These are phyloP conservation scores for Voacanga thouarsii DNA, from an alignment of 257 asterid genomes.

Conservation along the genomic window DNA sequence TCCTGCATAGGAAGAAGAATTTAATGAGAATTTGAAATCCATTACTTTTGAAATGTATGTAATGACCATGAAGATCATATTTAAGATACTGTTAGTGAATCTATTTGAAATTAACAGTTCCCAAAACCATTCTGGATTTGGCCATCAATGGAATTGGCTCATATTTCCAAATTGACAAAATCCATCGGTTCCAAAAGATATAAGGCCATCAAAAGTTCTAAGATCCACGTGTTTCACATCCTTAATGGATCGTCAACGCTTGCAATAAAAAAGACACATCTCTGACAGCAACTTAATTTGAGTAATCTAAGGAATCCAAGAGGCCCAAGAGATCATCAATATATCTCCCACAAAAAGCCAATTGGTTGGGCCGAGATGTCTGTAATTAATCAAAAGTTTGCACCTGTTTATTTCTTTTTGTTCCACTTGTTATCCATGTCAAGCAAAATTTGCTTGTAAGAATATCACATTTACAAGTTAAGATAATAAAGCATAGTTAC, in stretches of 20 bases:
- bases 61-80: neutral
- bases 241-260: neutral
- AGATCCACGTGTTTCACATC: neutral
- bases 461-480: neutral
- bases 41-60: neutral
- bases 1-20: neutral
- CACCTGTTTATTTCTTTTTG: neutral
- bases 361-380: neutral
- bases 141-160: neutral
- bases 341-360: neutral
- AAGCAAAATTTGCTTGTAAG: neutral
- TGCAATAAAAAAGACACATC: neutral
- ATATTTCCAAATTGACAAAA: neutral
- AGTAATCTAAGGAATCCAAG: neutral
- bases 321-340: neutral
- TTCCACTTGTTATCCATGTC: neutral
- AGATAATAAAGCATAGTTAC: neutral
- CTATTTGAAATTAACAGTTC: neutral
- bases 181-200: neutral
- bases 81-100: neutral
- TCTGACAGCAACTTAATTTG: neutral
- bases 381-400: neutral
- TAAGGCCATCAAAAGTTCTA: neutral
- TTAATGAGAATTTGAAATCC: neutral
- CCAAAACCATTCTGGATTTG: neutral